Conservation (phyloP, 2,329 filamentous ascomycete species). For the Myriosclerotinia curreyana region DNA sequence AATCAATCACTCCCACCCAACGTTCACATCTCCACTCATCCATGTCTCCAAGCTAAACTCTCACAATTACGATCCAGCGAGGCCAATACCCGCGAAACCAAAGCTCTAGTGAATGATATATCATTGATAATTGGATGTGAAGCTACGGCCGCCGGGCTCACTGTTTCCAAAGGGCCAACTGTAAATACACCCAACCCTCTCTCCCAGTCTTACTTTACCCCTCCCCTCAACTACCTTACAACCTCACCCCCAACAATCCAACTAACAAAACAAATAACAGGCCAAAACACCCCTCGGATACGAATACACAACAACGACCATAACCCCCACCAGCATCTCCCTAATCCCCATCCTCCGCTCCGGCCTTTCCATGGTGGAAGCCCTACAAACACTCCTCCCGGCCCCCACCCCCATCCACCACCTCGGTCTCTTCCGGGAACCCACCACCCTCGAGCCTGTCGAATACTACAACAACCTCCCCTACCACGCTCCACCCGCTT, state of each 20-base stretch:
- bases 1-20: slow-evolving; percentile 51
- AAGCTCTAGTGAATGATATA: slow-evolving; percentile 81
- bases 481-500: slow-evolving; percentile 55
- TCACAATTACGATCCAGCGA: slow-evolving; percentile 77
- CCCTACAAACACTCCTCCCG: slow-evolving; percentile 80
- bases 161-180: slow-evolving; percentile 56
- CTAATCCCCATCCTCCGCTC: slow-evolving; percentile 92
- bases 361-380: slow-evolving; percentile 87
- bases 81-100: slow-evolving; percentile 71
- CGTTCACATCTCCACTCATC: slow-evolving; percentile 79
- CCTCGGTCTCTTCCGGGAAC: slow-evolving; percentile 91
- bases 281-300: slow-evolving; percentile 76
- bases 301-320: slow-evolving; percentile 63
- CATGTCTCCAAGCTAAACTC: slow-evolving; percentile 83
- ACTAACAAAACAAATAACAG: slow-evolving; percentile 44
- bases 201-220: slow-evolving; percentile 12
- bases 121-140: slow-evolving; percentile 78
- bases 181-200: slow-evolving; percentile 45
- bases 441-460: slow-evolving; percentile 79
- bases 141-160: slow-evolving; percentile 65
- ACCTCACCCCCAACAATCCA: not conserved
- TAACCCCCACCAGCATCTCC: slow-evolving; percentile 63
- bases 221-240: slow-evolving; percentile 13
- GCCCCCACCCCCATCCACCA: slow-evolving; percentile 80
- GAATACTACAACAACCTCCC: slow-evolving; percentile 99